Base-by-base conservation (phyloP, 108 stramenopile species). In the Poteriospumella lacustris region DNA sequence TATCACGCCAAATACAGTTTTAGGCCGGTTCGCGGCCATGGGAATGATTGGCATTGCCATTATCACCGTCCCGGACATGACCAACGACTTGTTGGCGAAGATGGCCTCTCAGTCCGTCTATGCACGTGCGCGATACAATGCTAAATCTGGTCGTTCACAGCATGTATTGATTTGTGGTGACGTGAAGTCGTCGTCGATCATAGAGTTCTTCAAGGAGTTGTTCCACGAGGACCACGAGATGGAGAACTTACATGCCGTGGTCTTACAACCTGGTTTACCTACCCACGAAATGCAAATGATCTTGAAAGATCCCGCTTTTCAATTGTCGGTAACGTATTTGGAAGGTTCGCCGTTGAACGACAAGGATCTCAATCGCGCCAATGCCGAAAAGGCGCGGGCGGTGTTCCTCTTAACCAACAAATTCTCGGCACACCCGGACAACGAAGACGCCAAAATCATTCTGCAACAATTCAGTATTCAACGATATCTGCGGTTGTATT, bases 101-200 rank as follows among this genome's bases (percentile, higher is more conserved):
- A 68, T 68, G 64, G 24, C 12, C 64, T 15, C 34, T 36, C 39
- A 36, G 19, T 68, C 64, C 19, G 36, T 68, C 19, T 68, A 40
- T 36, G 28, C 19, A 19, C 19, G 64, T 19, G 38, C 34, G 15
- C 36, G 24, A 12, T 68, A 68, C 64, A 68, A 19, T 19, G 19
- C 64, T 19, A 36, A 40, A 40, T 15, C 24, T 15, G 36, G 64
- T 39, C 12, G 19, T 39, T 19, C 28, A 15, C 12, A 36, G 19
- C 64, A 68, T 39, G 64, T 68, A 39, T 19, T 68, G 28, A 68
- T 68, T 36, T 68, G 64, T 68, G 64, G 64, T 68, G 64, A 68
- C 36, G 15, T 68, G 36, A 68, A 40, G 36, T 68, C 64, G 24
- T 15, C 36, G 15, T 68, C 64, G 12, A 36, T 68, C 15, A 15